phyloP scores from a whole-genome alignment of 2,329 filamentous ascomycete genomes.

The Blastomyces gilchristii region DNA sequence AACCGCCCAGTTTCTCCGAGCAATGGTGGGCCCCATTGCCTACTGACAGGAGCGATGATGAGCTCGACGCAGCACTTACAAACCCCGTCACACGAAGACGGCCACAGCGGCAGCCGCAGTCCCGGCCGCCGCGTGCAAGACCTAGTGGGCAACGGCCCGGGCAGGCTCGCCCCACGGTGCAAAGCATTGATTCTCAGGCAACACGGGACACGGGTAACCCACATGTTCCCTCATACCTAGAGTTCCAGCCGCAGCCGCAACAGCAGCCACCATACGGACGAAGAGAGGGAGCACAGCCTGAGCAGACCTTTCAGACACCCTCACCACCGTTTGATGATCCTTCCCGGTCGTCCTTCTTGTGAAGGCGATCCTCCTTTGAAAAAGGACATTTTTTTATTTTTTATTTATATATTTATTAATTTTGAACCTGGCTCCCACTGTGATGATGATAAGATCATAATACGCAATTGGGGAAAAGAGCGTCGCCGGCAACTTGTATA shows the following conservation, averaged over 20 bases:
- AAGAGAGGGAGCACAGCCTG: background rate
- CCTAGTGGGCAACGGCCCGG: too few relatives aligned
- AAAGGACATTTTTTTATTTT: background rate
- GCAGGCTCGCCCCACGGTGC: too few relatives aligned
- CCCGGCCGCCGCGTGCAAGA: too few relatives aligned
- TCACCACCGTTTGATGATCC: background rate
- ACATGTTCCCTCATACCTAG: too few relatives aligned
- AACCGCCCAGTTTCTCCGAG: background rate
- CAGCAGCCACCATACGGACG: background rate
- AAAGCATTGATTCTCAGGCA: too few relatives aligned
- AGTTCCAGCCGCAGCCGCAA: too few relatives aligned
- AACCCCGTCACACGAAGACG: background rate
- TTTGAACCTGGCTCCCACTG: background rate
- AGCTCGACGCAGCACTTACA: background rate
- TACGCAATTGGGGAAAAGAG: background rate
- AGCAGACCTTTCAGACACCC: background rate
- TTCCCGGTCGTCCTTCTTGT: background rate
- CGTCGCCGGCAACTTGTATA: background rate
- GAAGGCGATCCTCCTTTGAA: background rate
- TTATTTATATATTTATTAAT: background rate
- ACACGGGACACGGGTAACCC: too few relatives aligned
- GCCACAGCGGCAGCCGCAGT: background rate
- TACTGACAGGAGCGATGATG: background rate
- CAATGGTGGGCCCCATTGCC: background rate
- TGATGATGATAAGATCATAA: background rate